Evolutionary conservation across 2,329 filamentous ascomycete species (phyloP).

Genomic region (Colletotrichum navitas): DNA sequence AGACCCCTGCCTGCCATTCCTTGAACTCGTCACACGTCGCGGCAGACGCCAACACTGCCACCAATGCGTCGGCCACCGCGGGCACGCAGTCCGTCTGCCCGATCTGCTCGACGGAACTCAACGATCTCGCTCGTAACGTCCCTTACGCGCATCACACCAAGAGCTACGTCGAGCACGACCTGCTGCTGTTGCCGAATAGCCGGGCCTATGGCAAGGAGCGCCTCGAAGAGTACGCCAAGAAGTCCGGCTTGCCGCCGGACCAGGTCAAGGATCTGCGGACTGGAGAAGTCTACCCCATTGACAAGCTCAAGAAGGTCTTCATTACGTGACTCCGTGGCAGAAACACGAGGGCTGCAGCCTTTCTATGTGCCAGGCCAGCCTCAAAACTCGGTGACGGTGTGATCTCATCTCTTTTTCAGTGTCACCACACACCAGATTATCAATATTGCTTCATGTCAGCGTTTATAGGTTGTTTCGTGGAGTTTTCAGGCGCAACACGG

Average conservation of each 20-base stretch:
- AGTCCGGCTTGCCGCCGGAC: constrained; percentile 76
- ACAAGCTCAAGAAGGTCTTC: constrained; percentile 85
- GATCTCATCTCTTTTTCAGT: not conserved
- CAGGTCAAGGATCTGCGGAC: constrained; percentile 84
- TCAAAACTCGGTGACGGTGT: no score
- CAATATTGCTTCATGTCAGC: not conserved
- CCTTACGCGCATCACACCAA: constrained; percentile 97
- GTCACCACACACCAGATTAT: not conserved
- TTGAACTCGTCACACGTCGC: constrained; percentile 61
- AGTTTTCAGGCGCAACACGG: constrained; percentile 6
- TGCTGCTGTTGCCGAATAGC: constrained; percentile 88
- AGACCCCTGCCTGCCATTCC: constrained; percentile 93
- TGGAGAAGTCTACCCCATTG: constrained; percentile 73
- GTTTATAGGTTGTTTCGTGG: not conserved
- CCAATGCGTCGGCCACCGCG: constrained; percentile 37
- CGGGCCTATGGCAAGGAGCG: constrained; percentile 84
- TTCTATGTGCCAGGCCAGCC: not conserved
- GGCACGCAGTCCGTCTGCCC: constrained; percentile 74
- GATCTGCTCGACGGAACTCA: constrained; percentile 95
- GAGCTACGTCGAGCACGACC: constrained; percentile 89
- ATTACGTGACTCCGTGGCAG: constrained; percentile 73
- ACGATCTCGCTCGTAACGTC: constrained; percentile 87
- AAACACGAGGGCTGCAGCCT: not conserved
- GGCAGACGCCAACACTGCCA: constrained; percentile 54
- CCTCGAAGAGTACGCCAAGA: constrained; percentile 82